phyloP scores from a whole-genome alignment of 192 early-diverging fungal species.

The Coemansia sp. region DNA sequence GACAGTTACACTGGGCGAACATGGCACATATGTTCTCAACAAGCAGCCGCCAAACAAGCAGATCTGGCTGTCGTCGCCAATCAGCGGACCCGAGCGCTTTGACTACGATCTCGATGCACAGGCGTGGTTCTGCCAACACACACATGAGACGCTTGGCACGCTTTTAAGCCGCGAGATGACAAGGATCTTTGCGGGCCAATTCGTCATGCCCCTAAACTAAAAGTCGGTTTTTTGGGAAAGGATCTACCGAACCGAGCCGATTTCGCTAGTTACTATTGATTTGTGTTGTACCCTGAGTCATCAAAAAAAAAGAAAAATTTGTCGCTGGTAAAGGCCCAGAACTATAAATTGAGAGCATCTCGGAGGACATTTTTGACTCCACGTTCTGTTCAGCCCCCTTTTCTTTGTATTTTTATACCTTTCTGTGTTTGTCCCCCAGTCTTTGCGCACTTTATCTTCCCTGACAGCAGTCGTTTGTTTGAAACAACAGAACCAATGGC shows the following conservation, averaged over 20 bases:
- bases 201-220: slow-evolving; percentile 53
- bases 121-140: slow-evolving; percentile 79
- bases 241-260: background rate
- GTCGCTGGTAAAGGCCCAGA: background rate
- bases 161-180: slow-evolving; percentile 70
- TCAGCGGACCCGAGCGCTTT: slow-evolving; percentile 84
- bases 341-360: slow-evolving; percentile 1
- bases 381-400: background rate
- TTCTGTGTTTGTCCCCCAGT: background rate
- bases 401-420: slow-evolving; percentile 9
- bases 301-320: slow-evolving; percentile 3
- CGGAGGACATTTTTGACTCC: background rate
- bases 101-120: slow-evolving; percentile 62
- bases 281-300: background rate
- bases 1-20: slow-evolving; percentile 73
- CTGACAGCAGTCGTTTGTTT: background rate
- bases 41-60: slow-evolving; percentile 99
- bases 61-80: slow-evolving; percentile 95
- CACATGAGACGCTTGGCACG: slow-evolving; percentile 65
- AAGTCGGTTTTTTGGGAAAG: background rate
- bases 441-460: background rate
- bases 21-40: slow-evolving; percentile 93
- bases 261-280: background rate
- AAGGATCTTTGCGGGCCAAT: slow-evolving; percentile 45
- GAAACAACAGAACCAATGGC: slow-evolving; percentile 26